Percentiles rank a stretch among this genome's conserved stretches.
These are phyloP conservation scores for Neurospora sp. DNA, from an alignment of 2,329 filamentous ascomycete genomes.

Conservation along the genomic window DNA sequence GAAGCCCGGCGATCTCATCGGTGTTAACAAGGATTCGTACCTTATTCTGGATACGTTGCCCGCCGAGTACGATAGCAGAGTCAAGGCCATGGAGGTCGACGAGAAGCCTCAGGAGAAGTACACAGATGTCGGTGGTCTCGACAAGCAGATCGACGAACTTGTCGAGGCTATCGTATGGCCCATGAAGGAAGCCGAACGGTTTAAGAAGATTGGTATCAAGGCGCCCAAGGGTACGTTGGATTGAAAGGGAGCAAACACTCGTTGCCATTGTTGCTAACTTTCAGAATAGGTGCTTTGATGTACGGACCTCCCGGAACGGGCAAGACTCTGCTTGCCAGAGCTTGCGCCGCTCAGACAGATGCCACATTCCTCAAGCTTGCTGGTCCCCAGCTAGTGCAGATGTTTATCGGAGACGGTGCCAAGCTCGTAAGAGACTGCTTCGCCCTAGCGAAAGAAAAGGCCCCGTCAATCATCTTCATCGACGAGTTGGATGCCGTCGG, in stretches of 20 bases:
- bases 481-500: constrained; percentile 98
- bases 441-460: constrained; percentile 95
- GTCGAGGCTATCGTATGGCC: constrained; percentile 99
- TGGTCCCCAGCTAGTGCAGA: constrained; percentile 94
- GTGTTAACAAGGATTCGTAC: constrained; percentile 98
- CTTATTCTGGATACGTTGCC: constrained; percentile 92
- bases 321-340: constrained; percentile 86
- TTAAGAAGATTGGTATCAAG: constrained; percentile 99
- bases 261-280: constrained; percentile 4
- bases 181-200: constrained; percentile 98
- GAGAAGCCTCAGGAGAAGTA: constrained; percentile 99
- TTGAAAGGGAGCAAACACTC: neutral
- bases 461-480: constrained; percentile 98
- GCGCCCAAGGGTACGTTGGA: constrained; percentile 75
- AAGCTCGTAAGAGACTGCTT: constrained; percentile 98
- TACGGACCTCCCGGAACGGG: constrained; percentile 88
- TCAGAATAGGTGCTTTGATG: constrained; percentile 74
- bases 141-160: constrained; percentile 98
- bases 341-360: constrained; percentile 94
- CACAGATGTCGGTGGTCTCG: constrained; percentile 89
- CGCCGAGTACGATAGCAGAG: constrained; percentile 95
- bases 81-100: constrained; percentile 99
- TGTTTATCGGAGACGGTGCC: constrained; percentile 98
- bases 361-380: constrained; percentile 98
- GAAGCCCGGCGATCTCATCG: constrained; percentile 92